These are phyloP conservation scores for Lactarius sp. DNA, from an alignment of 768 basidiomycete species.

Conservation along the genomic window DNA sequence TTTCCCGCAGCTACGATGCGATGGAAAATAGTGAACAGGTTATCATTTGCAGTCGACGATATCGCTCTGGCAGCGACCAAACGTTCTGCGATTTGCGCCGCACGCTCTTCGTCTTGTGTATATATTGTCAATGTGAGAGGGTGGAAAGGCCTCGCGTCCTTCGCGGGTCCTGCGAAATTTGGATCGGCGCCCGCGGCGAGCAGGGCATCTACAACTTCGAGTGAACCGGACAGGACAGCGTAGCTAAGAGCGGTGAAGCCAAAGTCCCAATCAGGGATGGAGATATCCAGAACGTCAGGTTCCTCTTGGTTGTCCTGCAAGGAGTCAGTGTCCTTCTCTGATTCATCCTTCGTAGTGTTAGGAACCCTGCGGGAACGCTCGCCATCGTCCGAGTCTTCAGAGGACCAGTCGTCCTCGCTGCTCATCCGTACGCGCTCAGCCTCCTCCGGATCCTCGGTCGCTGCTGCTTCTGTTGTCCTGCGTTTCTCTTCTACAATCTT, in stretches of 20 bases:
- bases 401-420: conserved; percentile 26
- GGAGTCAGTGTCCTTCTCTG: conserved; percentile 33
- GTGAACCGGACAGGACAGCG: conserved; percentile 45
- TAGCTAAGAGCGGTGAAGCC: conserved; percentile 48
- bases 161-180: conserved; percentile 34
- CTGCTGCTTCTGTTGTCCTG: conserved; percentile 20
- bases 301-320: conserved; percentile 46
- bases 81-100: conserved; percentile 29
- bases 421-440: conserved; percentile 24
- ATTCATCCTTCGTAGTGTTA: conserved; percentile 29
- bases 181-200: conserved; percentile 46
- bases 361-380: conserved; percentile 26
- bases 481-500: conserved; percentile 28
- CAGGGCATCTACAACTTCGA: conserved; percentile 43
- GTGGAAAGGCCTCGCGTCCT: conserved; percentile 25
- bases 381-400: conserved; percentile 14
- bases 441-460: conserved; percentile 1
- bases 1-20: conserved; percentile 28
- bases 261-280: conserved; percentile 55
- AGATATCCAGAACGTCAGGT: conserved; percentile 53
- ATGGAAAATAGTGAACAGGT: conserved; percentile 33
- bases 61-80: conserved; percentile 31
- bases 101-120: conserved; percentile 27
- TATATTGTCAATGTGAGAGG: conserved; percentile 31
- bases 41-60: conserved; percentile 31